phyloP scores from a whole-genome alignment of 2,329 filamentous ascomycete species.

The Paramyrothecium sp. region DNA sequence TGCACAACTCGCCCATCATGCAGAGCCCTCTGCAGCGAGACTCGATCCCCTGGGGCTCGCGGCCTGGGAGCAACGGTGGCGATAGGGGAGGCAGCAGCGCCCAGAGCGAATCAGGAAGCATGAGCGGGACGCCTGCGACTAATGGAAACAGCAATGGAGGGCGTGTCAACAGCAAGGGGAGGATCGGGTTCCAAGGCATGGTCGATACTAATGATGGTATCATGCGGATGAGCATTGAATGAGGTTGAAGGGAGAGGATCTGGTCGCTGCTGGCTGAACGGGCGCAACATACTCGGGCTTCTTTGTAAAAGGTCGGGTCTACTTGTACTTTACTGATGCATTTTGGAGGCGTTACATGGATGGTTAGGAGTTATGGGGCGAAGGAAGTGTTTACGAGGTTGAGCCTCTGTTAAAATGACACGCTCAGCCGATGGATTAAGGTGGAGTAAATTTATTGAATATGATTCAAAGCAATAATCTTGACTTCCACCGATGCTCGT shows the following conservation, averaged over 20 bases:
- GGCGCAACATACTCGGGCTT: too few relatives aligned
- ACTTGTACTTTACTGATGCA: neutral
- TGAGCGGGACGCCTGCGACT: slow-evolving; percentile 24
- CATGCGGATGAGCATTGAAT: slow-evolving; percentile 98
- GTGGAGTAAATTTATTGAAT: too few relatives aligned
- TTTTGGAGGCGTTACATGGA: neutral
- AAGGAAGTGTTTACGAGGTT: too few relatives aligned
- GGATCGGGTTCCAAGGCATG: slow-evolving; percentile 88
- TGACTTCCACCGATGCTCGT: too few relatives aligned
- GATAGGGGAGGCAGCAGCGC: slow-evolving; percentile 52
- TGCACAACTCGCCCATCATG: slow-evolving; percentile 84
- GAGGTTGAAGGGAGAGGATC: neutral
- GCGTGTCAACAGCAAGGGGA: slow-evolving; percentile 52
- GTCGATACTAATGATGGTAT: slow-evolving; percentile 91
- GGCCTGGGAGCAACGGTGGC: slow-evolving; percentile 61
- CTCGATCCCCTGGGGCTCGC: slow-evolving; percentile 67
- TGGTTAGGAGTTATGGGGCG: too few relatives aligned
- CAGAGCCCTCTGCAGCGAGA: slow-evolving; percentile 81
- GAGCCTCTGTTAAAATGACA: too few relatives aligned
- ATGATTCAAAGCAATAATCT: too few relatives aligned
- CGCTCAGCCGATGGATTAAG: too few relatives aligned
- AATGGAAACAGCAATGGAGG: slow-evolving; percentile 25
- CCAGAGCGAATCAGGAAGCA: slow-evolving; percentile 48
- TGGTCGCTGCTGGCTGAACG: neutral
- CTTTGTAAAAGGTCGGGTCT: neutral